Evolutionary conservation across 179 eudicot species (phyloP).

Genomic region (Sideroxylon spinosum): DNA sequence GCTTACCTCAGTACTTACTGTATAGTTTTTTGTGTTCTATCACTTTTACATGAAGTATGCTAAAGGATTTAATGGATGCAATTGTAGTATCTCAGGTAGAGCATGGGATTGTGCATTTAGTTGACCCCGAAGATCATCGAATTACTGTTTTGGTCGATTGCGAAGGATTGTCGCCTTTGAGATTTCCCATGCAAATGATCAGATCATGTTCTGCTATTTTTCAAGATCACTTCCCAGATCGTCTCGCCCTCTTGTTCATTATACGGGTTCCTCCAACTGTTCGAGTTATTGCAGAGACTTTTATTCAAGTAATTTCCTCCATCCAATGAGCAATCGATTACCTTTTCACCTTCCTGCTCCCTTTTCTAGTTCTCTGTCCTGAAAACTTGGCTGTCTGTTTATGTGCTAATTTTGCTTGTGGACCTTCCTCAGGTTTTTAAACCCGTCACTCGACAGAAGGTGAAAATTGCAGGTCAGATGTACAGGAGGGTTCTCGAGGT

Average conservation of each 20-base stretch:
- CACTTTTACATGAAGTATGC: background rate
- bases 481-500: too few relatives aligned
- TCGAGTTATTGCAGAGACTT: slow-evolving; percentile 56
- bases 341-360: background rate
- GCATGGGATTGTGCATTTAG: slow-evolving; percentile 57
- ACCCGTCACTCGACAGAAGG: too few relatives aligned
- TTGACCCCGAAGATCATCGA: slow-evolving; percentile 47
- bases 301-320: slow-evolving; percentile 50
- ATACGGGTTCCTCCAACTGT: slow-evolving; percentile 60
- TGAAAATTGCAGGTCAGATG: too few relatives aligned
- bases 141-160: slow-evolving; percentile 81
- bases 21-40: background rate
- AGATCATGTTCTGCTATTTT: slow-evolving; percentile 65
- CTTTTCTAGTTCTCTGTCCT: background rate
- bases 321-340: background rate
- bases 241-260: slow-evolving; percentile 62
- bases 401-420: background rate
- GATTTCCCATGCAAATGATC: slow-evolving; percentile 68
- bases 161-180: slow-evolving; percentile 65
- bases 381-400: background rate
- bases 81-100: slow-evolving; percentile 79
- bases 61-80: slow-evolving; percentile 12
- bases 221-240: slow-evolving; percentile 78
- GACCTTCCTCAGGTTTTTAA: slow-evolving; percentile 28
- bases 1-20: background rate